Conservation (phyloP, 2,329 filamentous ascomycete genomes). For the Claviceps capensis region DNA sequence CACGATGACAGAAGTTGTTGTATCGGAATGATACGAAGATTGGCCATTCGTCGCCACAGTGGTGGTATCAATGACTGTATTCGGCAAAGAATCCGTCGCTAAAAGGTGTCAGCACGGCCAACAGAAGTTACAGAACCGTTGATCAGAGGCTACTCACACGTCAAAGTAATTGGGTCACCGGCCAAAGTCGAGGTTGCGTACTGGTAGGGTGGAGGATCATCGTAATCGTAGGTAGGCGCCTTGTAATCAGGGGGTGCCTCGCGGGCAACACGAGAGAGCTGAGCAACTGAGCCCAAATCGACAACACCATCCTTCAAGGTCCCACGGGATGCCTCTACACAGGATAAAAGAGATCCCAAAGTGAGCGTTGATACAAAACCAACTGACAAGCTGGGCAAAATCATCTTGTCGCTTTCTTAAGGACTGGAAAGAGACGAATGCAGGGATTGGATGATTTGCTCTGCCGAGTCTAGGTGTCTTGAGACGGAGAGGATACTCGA, state of each 20-base stretch:
- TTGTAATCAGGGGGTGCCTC: slow-evolving; percentile 7
- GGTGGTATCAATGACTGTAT: background rate
- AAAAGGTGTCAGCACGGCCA: background rate
- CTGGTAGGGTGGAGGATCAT: slow-evolving; percentile 10
- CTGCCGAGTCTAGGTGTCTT: background rate
- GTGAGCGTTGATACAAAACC: background rate
- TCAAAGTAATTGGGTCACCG: background rate
- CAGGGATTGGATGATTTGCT: background rate
- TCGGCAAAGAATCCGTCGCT: background rate
- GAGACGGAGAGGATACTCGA: background rate
- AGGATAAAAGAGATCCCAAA: slow-evolving; percentile 5
- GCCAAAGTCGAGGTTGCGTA: slow-evolving; percentile 7
- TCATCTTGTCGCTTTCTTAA: background rate
- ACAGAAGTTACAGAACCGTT: background rate
- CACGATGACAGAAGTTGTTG: background rate
- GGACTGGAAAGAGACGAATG: background rate
- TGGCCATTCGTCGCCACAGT: background rate
- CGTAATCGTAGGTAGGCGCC: slow-evolving; percentile 9
- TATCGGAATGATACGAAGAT: background rate
- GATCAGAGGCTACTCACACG: slow-evolving; percentile 5
- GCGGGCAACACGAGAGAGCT: slow-evolving; percentile 1
- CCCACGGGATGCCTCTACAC: background rate
- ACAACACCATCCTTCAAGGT: background rate
- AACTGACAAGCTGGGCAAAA: background rate
- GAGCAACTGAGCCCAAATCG: background rate